Conservation (phyloP, 306 rosid genomes). For the Fragaria nilgerrensis region DNA sequence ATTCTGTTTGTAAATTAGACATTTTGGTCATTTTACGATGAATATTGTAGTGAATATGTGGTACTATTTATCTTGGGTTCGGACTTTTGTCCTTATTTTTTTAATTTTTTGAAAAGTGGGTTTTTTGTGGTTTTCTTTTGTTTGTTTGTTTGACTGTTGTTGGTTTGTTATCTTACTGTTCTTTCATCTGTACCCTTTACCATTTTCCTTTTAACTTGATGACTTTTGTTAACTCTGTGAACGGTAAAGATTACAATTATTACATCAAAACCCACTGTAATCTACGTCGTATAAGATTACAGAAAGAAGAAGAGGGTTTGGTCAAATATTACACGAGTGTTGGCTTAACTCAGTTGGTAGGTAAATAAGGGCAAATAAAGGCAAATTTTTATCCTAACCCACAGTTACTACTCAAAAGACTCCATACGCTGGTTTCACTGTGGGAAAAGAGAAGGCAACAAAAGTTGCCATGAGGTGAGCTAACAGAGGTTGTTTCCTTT, state of each 20-base stretch:
- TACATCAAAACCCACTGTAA: not conserved
- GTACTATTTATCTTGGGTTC: too few species aligned
- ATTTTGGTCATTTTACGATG: too few species aligned
- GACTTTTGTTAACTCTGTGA: not conserved
- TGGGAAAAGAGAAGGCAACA: not conserved
- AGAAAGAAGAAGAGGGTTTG: not conserved
- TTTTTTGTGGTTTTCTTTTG: too few species aligned
- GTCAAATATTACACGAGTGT: too few species aligned
- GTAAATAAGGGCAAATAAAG: too few species aligned
- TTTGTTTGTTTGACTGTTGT: too few species aligned
- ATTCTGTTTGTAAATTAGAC: too few species aligned
- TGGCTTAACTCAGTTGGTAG: not conserved
- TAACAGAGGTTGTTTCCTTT: too few species aligned
- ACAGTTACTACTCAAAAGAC: not conserved
- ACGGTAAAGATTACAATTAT: not conserved
- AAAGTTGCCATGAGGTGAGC: not conserved
- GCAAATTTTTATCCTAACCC: too few species aligned
- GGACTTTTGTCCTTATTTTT: too few species aligned
- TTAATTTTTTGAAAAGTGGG: too few species aligned
- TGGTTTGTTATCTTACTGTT: not conserved
- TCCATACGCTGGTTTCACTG: not conserved
- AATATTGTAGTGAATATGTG: too few species aligned
- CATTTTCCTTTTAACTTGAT: not conserved
- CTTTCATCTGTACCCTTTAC: not conserved
- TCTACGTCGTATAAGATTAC: not conserved